Evolutionary conservation across 805 yeast genomes (phyloP), one percentile per base, ranked within the genome.

Genomic region (Jamesozyma hellenica): DNA sequence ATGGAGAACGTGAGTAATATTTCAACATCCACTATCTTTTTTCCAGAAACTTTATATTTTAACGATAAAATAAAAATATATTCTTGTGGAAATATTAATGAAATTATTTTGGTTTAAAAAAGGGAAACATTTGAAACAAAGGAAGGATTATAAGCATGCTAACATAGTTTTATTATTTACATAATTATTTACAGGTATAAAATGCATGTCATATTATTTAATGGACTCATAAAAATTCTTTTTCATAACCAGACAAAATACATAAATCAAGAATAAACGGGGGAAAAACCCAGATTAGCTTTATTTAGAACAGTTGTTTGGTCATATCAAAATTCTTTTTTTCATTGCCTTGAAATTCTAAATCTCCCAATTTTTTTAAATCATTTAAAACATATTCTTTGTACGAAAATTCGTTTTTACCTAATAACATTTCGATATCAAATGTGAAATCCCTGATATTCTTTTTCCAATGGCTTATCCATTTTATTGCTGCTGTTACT

Each of bases 401-500:
- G 27, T 47, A 49, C 9, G 48, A 43, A 28, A 55, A 55, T 5
- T 48, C 52, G 11, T 38, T 35, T 14, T 40, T 13, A 26, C 33
- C 36, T 36, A 55, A 36, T 17, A 55, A 34, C 36, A 49, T 33
- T 35, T 55, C 60, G 4, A 51, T 46, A 41, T 55, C 60, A 39
- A 52, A 47, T 17, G 47, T 38, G 11, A 52, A 29, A 17, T 51
- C 63, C 39, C 67, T 68, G 1, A 85, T 84, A 43, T 70, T 75
- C 17, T 45, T 40, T 42, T 74, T 67, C 76, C 82, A 79, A 23
- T 68, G 55, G 42, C 74, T 74, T 2, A 79, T 60, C 77, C 87
- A 74, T 46, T 71, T 72, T 3, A 73, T 60, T 0, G 94, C 86
- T 36, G 75, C 70, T 1, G 82, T 82, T 16, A 62, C 55, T 40